These are phyloP conservation scores for Solanum dulcamara DNA, from an alignment of 257 asterid genomes.

Conservation along the genomic window DNA sequence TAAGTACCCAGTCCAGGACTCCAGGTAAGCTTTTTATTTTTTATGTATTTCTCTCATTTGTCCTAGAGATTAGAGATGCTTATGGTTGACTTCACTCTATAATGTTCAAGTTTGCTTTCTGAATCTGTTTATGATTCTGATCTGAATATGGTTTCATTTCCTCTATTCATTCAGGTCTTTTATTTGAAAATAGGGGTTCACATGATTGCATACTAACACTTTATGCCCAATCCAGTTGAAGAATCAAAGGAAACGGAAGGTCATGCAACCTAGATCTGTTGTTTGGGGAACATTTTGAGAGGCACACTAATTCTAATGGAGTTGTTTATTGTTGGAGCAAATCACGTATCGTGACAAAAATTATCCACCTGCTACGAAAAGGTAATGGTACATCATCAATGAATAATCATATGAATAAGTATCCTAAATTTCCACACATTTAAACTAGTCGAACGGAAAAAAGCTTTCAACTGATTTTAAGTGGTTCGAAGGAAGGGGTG, in stretches of 20 bases:
- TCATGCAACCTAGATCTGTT: not conserved
- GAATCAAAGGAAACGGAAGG: not conserved
- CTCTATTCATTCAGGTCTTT: not conserved
- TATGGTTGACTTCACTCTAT: not conserved
- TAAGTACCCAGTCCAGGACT: not conserved
- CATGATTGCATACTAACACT: not conserved
- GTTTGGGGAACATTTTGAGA: not conserved
- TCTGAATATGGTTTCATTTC: not conserved
- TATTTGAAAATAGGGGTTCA: not conserved
- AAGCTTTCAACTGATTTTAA: not conserved
- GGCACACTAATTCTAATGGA: not conserved
- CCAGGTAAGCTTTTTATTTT: not conserved
- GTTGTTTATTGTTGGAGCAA: not conserved
- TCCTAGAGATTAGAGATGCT: not conserved
- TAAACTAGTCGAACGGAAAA: not conserved
- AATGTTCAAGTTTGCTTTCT: not conserved
- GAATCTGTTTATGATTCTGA: not conserved
- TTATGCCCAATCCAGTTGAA: not conserved
- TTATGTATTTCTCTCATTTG: not conserved
- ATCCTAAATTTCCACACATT: not conserved
- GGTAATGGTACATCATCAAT: not conserved
- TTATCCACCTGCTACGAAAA: not conserved
- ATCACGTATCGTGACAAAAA: not conserved
- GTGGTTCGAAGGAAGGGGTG: not conserved
- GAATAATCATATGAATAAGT: not conserved